A percentile compares a stretch with the other conserved stretches of the same genome.
phyloP scores from a whole-genome alignment of 768 basidiomycete species.

The Lentinula sp. region DNA sequence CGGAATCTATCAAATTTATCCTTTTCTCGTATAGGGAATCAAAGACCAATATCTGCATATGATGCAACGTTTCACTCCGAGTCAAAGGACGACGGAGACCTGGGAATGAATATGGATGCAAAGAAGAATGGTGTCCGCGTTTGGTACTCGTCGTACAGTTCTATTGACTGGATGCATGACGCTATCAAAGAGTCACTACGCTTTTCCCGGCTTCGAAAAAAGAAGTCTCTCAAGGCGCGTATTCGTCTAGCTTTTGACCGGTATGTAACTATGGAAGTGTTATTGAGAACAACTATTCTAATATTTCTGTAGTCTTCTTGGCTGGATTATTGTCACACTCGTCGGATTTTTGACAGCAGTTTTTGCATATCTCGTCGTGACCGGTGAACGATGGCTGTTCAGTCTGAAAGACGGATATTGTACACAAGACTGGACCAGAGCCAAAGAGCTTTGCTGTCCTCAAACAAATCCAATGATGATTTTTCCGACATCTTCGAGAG shows the following conservation, averaged over 20 bases:
- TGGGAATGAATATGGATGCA: conserved; percentile 44
- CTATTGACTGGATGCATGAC: conserved; percentile 96
- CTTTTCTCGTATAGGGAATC: conserved; percentile 34
- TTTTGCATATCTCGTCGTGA: conserved; percentile 80
- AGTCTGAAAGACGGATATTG: conserved; percentile 94
- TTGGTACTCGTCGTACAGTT: conserved; percentile 86
- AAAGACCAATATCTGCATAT: conserved; percentile 70
- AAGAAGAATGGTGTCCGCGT: conserved; percentile 85
- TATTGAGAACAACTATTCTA: neutral
- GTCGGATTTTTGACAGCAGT: conserved; percentile 84
- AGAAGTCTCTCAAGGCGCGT: conserved; percentile 64
- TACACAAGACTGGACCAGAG: conserved; percentile 56
- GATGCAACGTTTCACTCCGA: conserved; percentile 41
- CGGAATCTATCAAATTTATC: conserved; percentile 29
- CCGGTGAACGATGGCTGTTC: conserved; percentile 84
- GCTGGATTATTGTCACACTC: conserved; percentile 86
- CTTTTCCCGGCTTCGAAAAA: conserved; percentile 62
- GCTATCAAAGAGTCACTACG: conserved; percentile 90
- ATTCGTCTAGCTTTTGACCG: conserved; percentile 64
- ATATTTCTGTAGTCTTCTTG: conserved; percentile 30
- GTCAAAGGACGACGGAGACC: conserved; percentile 24
- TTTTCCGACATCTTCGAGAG: conserved; percentile 7
- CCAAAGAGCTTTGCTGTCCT: conserved; percentile 81
- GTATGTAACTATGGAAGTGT: conserved; percentile 19
- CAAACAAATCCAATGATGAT: conserved; percentile 15